Conservation (phyloP, 805 yeast genomes). For the Wickerhamiella lipophila region DNA sequence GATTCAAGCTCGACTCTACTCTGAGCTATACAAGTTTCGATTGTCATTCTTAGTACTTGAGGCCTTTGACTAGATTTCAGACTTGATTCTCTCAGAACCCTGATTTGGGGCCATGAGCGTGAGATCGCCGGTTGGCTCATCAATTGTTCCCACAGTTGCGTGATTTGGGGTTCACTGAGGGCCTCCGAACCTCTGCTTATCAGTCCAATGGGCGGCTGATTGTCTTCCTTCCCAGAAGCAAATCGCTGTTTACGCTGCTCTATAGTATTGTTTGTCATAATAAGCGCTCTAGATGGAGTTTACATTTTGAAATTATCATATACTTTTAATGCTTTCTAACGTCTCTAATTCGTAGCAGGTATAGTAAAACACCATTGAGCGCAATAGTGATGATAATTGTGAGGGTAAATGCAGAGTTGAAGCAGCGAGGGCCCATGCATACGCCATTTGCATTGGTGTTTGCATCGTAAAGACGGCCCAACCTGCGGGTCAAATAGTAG, state of each 20-base stretch:
- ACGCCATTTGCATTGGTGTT: constrained; percentile 23
- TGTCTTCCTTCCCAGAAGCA: neutral
- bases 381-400: constrained; percentile 13
- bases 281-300: too few relatives aligned
- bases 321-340: neutral
- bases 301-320: neutral
- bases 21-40: constrained; percentile 2
- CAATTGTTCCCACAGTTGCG: neutral
- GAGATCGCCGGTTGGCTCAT: neutral
- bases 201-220: neutral
- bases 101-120: neutral
- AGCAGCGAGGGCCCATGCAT: constrained; percentile 12
- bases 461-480: constrained; percentile 53
- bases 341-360: constrained; percentile 1
- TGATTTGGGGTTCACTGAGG: neutral
- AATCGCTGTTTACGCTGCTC: neutral
- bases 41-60: neutral
- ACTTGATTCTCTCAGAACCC: neutral
- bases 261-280: neutral
- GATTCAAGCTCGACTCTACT: neutral
- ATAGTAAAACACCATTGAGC: constrained; percentile 10
- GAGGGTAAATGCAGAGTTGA: constrained; percentile 17
- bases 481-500: constrained; percentile 44
- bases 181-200: neutral
- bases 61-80: neutral